These are phyloP conservation scores for Cyberlindnera mississippiensis DNA, from an alignment of 805 yeast species.

Conservation along the genomic window DNA sequence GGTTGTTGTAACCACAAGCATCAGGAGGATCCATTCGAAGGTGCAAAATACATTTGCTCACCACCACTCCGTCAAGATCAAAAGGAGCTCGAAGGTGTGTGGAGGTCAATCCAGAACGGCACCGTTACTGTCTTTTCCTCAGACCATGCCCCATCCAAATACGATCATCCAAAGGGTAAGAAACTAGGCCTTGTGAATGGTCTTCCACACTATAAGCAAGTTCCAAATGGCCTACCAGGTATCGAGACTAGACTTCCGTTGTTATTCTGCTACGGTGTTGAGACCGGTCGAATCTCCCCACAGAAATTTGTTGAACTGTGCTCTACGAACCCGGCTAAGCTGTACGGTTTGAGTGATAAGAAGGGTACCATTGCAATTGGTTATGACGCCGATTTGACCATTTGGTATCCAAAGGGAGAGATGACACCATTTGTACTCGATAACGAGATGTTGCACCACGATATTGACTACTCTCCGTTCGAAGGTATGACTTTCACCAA, in stretches of 20 bases:
- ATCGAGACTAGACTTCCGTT: slow-evolving; percentile 45
- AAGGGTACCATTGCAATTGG: slow-evolving; percentile 45
- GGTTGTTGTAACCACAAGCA: slow-evolving; percentile 26
- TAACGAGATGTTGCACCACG: slow-evolving; percentile 34
- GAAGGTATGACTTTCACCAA: slow-evolving; percentile 38
- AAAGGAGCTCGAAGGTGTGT: slow-evolving; percentile 39
- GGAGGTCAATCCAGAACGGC: slow-evolving; percentile 44
- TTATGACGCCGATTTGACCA: slow-evolving; percentile 44
- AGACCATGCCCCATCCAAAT: slow-evolving; percentile 45
- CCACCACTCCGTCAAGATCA: slow-evolving; percentile 43
- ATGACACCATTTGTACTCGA: slow-evolving; percentile 26
- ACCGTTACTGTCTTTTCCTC: slow-evolving; percentile 43
- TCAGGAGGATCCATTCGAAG: slow-evolving; percentile 36
- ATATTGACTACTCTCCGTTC: slow-evolving; percentile 37
- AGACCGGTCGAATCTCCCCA: slow-evolving; percentile 36
- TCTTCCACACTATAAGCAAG: slow-evolving; percentile 37
- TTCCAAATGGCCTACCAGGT: slow-evolving; percentile 49
- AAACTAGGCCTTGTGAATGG: slow-evolving; percentile 39
- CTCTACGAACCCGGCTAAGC: slow-evolving; percentile 42
- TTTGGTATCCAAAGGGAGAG: slow-evolving; percentile 42
- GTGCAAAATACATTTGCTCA: slow-evolving; percentile 48
- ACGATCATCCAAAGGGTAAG: slow-evolving; percentile 40
- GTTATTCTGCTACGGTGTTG: slow-evolving; percentile 41
- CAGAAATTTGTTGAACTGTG: slow-evolving; percentile 43
- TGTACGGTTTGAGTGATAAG: slow-evolving; percentile 38